Evolutionary conservation across 2,329 filamentous ascomycete genomes (phyloP).

Genomic region (Nemania sp.): DNA sequence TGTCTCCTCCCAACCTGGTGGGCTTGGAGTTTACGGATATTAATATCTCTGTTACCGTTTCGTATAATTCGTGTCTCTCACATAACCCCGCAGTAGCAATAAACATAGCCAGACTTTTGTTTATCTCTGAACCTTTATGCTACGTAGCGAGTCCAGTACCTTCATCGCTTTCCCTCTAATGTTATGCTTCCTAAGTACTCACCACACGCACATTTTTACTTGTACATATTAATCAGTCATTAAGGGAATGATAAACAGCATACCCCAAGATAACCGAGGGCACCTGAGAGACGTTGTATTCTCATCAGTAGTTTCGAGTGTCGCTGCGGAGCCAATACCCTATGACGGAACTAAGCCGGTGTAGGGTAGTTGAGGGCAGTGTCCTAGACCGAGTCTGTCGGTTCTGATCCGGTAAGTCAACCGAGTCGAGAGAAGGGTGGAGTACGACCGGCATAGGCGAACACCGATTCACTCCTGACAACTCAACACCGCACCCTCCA

Average conservation of each 20-base stretch:
- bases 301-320: background rate
- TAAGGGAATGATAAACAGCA: background rate
- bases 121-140: too few species aligned
- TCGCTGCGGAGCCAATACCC: background rate
- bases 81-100: background rate
- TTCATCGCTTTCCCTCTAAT: too few species aligned
- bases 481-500: background rate
- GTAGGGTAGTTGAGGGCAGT: background rate
- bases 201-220: background rate
- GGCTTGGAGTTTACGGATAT: slow-evolving; percentile 4
- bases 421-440: background rate
- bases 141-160: too few species aligned
- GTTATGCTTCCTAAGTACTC: background rate
- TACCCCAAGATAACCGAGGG: background rate
- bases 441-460: background rate
- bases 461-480: background rate
- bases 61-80: background rate
- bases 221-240: background rate
- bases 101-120: background rate
- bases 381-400: background rate
- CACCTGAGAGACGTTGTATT: background rate
- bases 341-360: background rate
- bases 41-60: background rate
- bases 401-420: too few species aligned
- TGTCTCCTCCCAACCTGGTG: too few species aligned